Percentiles rank a stretch among this genome's conserved stretches.
phyloP scores from a whole-genome alignment of 352 stramenopile genomes.

The Phytophthora capsici region DNA sequence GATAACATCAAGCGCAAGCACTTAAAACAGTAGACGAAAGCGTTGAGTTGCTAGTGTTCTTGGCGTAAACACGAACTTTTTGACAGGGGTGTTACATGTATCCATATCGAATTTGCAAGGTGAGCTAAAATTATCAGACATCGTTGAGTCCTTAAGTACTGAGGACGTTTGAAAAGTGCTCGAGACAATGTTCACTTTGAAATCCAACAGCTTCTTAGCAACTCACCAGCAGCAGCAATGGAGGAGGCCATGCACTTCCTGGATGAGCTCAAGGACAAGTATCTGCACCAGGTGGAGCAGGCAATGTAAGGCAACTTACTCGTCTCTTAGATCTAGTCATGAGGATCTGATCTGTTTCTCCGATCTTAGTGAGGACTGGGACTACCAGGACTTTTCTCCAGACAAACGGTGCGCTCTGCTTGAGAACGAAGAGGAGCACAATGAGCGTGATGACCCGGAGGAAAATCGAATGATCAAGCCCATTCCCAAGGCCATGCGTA shows the following conservation, averaged over 20 bases:
- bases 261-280: constrained; percentile 67
- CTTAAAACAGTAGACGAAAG: constrained; percentile 39
- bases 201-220: constrained; percentile 22
- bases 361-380: constrained; percentile 61
- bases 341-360: background rate
- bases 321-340: no score
- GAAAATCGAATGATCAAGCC: constrained; percentile 44
- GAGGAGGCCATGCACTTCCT: constrained; percentile 50
- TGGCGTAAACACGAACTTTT: no score
- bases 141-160: no score
- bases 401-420: constrained; percentile 69
- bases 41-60: background rate
- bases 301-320: constrained; percentile 44
- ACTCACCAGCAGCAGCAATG: constrained; percentile 23
- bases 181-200: constrained; percentile 5
- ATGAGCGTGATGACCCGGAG: constrained; percentile 42
- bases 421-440: constrained; percentile 52
- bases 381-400: constrained; percentile 72
- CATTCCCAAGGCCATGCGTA: constrained; percentile 31
- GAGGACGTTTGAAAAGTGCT: no score
- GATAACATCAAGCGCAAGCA: constrained; percentile 82
- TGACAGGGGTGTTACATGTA: constrained; percentile 4
- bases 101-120: constrained; percentile 31
- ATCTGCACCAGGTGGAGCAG: constrained; percentile 60
- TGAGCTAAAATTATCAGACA: constrained; percentile 32